Evolutionary conservation across 495 filamentous ascomycete genomes (phyloP), one percentile per base, ranked within the genome.

Genomic region (Penicillium manginii): DNA sequence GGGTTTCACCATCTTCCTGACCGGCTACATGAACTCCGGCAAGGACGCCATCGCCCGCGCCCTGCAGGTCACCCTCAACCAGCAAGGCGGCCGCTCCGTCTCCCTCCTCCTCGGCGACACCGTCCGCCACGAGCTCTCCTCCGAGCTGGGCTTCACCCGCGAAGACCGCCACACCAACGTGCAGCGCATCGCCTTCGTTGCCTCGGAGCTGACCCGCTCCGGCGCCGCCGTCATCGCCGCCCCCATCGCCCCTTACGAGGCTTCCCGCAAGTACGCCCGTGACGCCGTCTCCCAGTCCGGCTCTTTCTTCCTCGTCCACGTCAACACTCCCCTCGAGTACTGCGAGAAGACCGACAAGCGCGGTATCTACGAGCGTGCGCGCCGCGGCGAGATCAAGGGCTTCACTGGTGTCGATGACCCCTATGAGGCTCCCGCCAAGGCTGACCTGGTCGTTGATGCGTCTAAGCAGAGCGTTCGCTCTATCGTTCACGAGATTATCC

Each of bases 321-420:
- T 98, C 22, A 90, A 90, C 21, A 98, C 94, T 55, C 87, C 90
- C 52, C 85, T 98, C 52, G 91, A 96, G 78, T 83, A 92, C 81
- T 90, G 87, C 75, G 94, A 98, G 83, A 87, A 88, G 84, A 97
- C 92, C 54, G 94, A 98, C 75, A 96, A 91, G 85, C 83, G 86
- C 58, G 96, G 94, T 22, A 88, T 97, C 63, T 98, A 98, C 76
- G 83, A 78, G 22, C 84, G 85, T 76, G 94, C 94, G 14, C 85
- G 96, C 52, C 82, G 76, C 9, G 94, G 94, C 15, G 92, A 97
- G 82, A 96, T 98, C 78, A 94, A 91, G 86, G 92, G 92, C 32
- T 98, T 98, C 82, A 98, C 94, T 31, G 94, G 94, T 67, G 94
- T 98, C 57, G 94, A 98, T 74, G 94, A 97, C 75, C 92, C 94